Percentiles rank a stretch among this genome's conserved stretches.
These are phyloP conservation scores for Vigna unguiculata DNA, from an alignment of 306 rosid species.

Conservation along the genomic window DNA sequence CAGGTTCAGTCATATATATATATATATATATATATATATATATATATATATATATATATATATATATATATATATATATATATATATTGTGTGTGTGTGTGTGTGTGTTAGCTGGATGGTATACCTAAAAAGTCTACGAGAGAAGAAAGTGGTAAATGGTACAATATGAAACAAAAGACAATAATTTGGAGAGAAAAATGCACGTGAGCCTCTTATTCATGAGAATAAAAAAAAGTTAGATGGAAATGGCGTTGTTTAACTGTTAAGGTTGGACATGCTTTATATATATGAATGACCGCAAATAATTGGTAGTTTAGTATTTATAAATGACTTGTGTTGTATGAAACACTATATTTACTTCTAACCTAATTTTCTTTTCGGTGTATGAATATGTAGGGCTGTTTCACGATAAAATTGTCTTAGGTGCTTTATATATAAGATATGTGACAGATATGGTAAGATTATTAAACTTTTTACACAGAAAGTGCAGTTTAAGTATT, in stretches of 20 bases:
- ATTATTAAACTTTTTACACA: no score
- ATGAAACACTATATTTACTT: background rate
- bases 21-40: background rate
- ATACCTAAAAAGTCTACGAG: slow-evolving; percentile 12
- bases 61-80: background rate
- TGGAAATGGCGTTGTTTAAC: slow-evolving; percentile 22
- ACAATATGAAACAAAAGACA: slow-evolving; percentile 27
- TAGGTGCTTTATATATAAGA: no score
- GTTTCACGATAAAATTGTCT: no score
- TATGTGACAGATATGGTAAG: no score
- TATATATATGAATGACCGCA: slow-evolving; percentile 1
- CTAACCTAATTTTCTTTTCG: background rate
- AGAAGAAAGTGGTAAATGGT: slow-evolving; percentile 29
- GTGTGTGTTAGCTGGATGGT: background rate
- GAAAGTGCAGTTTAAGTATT: background rate
- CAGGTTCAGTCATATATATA: background rate
- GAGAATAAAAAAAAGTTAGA: background rate
- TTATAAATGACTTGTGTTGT: slow-evolving; percentile 2
- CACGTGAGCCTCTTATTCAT: background rate
- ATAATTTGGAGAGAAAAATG: slow-evolving; percentile 21
- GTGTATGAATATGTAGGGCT: no score
- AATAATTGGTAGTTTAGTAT: slow-evolving; percentile 16
- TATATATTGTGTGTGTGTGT: no score
- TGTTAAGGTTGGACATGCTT: slow-evolving; percentile 30
- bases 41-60: background rate